Evolutionary conservation across 345 rosid genomes (phyloP).

Genomic region (Eucalyptus sp.): DNA sequence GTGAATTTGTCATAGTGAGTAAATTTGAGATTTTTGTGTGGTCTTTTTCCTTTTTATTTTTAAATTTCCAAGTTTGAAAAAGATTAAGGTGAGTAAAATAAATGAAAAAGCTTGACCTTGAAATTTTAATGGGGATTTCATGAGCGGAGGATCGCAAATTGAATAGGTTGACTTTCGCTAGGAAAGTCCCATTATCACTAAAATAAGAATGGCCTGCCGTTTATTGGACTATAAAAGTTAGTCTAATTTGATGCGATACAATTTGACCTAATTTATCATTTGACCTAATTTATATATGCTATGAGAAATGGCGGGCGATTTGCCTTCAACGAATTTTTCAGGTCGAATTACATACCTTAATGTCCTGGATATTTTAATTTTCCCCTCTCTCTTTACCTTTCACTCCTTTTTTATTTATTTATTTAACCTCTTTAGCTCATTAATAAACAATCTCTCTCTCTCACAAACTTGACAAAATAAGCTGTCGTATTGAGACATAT

Average conservation of each 20-base stretch:
- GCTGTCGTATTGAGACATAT: not conserved
- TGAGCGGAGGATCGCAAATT: not conserved
- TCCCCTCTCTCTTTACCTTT: not conserved
- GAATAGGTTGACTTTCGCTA: not conserved
- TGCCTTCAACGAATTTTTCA: not conserved
- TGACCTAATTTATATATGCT: not conserved
- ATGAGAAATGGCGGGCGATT: not conserved
- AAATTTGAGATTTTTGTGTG: not conserved
- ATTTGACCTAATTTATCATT: not conserved
- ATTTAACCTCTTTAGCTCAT: not conserved
- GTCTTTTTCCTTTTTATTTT: not conserved
- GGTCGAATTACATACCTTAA: not conserved
- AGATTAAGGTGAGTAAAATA: not conserved
- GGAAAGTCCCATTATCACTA: not conserved
- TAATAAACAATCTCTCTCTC: not conserved
- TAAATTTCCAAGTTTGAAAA: not conserved
- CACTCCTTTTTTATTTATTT: too few species aligned
- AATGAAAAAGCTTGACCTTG: not conserved
- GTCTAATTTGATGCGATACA: not conserved
- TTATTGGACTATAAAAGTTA: not conserved
- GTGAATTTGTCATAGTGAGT: rapidly evolving
- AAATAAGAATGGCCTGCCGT: not conserved
- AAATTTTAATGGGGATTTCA: not conserved
- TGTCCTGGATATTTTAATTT: not conserved
- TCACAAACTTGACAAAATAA: not conserved